Evolutionary conservation across 1,284 basidiomycete species (phyloP), one percentile per base, ranked within the genome.

Genomic region (Papiliotrema flavescens): DNA sequence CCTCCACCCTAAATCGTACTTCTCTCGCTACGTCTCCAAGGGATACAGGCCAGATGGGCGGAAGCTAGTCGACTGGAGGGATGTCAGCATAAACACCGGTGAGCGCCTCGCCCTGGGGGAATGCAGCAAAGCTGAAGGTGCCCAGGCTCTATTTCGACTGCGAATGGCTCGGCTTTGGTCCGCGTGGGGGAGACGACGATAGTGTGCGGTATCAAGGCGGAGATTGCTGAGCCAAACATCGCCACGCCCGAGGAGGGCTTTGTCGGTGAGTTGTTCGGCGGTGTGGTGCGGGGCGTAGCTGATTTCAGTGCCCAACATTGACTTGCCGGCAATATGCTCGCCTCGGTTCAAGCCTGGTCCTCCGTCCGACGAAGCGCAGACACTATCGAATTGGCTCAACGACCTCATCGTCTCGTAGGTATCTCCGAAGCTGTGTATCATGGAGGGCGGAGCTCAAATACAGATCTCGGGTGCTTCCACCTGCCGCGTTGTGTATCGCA

Each of bases 321-420:
- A 98, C 72, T 82, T 98, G 0, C 88, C 92, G 0, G 89, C 95
- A 0, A 82, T 97, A 51, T 96, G 89, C 74, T 94, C 91, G 11
- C 86, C 93, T 0, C 85, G 85, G 64, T 98, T 96, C 80, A 94
- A 93, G 70, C 86, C 92, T 24, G 95, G 95, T 2, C 94, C 95
- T 2, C 95, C 95, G 1, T 82, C 83, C 1, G 91, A 94, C 60
- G 90, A 96, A 67, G 90, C 92, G 0, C 94, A 97, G 69, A 85
- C 90, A 2, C 79, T 94, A 9, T 92, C 90, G 0, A 87, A 88
- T 63, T 80, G 87, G 59, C 74, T 97, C 52, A 86, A 89, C 62
- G 87, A 92, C 58, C 81, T 85, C 24, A 77, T 95, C 39, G 65
- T 85, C 54, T 80, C 85, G 89, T 93, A 43, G 61, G 72, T 28